Percentiles rank a stretch among this genome's conserved stretches.
These are phyloP conservation scores for Bertia moriformis DNA, from an alignment of 2,329 filamentous ascomycete genomes.

Conservation along the genomic window DNA sequence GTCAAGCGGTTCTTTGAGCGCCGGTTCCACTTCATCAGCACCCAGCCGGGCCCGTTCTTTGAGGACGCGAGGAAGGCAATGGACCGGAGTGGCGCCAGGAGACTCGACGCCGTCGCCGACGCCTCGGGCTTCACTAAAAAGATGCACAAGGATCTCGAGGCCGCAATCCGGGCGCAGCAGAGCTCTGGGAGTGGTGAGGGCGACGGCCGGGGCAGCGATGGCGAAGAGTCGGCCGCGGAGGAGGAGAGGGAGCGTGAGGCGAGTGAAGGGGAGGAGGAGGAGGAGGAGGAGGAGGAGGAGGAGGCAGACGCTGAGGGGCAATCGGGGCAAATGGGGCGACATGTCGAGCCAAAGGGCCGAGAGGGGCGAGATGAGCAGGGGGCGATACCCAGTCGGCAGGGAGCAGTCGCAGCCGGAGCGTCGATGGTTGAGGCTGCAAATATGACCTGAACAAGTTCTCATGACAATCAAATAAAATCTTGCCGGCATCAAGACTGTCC, in stretches of 20 bases:
- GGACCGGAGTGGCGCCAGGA: conserved; percentile 45
- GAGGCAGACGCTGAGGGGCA: conserved; percentile 17
- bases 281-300: conserved; percentile 20
- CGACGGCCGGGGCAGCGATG: too few species aligned
- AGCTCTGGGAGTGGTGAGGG: conserved; percentile 34
- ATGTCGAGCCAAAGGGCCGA: too few species aligned
- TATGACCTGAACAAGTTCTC: too few species aligned
- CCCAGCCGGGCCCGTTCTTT: conserved; percentile 73
- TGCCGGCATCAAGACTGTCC: too few species aligned
- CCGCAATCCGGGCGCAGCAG: conserved; percentile 71
- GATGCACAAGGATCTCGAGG: conserved; percentile 86
- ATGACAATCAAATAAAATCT: too few species aligned
- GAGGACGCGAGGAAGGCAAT: conserved; percentile 66
- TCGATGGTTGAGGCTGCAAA: too few species aligned
- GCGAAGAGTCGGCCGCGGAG: conserved; percentile 29
- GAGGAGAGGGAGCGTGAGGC: conserved; percentile 21
- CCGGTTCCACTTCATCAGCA: conserved; percentile 73
- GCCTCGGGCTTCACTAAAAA: conserved; percentile 94
- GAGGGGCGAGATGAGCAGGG: too few species aligned
- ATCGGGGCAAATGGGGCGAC: too few species aligned
- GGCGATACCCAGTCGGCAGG: too few species aligned
- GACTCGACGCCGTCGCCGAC: conserved; percentile 76
- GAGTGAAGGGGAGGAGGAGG: conserved; percentile 21
- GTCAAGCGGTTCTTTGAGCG: conserved; percentile 88
- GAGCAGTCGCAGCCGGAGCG: too few species aligned